Conservation (phyloP, 2,329 filamentous ascomycete species). For the Epichloe baconii region DNA sequence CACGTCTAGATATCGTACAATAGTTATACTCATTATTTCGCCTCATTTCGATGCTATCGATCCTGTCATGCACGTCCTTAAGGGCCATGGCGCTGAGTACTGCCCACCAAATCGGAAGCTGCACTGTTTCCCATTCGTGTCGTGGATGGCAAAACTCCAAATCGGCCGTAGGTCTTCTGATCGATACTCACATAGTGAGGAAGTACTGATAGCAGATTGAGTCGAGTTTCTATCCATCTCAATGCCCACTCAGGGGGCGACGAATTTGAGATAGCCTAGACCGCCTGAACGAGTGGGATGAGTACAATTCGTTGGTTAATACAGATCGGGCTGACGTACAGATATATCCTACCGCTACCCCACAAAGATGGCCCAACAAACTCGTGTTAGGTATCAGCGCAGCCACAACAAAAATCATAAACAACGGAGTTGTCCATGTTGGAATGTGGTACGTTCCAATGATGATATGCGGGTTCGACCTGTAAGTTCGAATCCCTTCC, state of each 20-base stretch:
- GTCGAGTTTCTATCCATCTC: conserved; percentile 75
- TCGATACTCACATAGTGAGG: conserved; percentile 92
- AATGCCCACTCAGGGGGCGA: conserved; percentile 82
- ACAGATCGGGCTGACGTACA: conserved; percentile 43
- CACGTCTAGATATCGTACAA: not conserved
- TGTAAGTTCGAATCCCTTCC: conserved; percentile 77
- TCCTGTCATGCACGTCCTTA: conserved; percentile 25
- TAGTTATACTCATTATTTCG: not conserved
- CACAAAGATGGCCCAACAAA: conserved; percentile 76
- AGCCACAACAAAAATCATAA: conserved; percentile 59
- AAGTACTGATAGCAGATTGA: conserved; percentile 71
- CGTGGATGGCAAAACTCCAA: conserved; percentile 66
- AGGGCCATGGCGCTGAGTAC: conserved; percentile 55
- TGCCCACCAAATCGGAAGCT: conserved; percentile 46
- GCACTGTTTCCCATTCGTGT: conserved; percentile 27
- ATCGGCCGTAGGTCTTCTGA: conserved; percentile 89
- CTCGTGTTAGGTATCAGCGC: conserved; percentile 72
- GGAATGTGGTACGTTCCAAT: conserved; percentile 57
- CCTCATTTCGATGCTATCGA: not conserved
- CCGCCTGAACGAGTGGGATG: conserved; percentile 43
- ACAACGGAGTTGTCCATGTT: conserved; percentile 82
- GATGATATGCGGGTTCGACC: conserved; percentile 64
- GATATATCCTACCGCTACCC: conserved; percentile 71
- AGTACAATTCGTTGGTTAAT: not conserved
- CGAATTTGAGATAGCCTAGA: conserved; percentile 75